Percentiles rank a stretch among this genome's conserved stretches.
Evolutionary conservation across 2,329 filamentous ascomycete genomes (phyloP).

Genomic region (Arthrobotrys conoides): DNA sequence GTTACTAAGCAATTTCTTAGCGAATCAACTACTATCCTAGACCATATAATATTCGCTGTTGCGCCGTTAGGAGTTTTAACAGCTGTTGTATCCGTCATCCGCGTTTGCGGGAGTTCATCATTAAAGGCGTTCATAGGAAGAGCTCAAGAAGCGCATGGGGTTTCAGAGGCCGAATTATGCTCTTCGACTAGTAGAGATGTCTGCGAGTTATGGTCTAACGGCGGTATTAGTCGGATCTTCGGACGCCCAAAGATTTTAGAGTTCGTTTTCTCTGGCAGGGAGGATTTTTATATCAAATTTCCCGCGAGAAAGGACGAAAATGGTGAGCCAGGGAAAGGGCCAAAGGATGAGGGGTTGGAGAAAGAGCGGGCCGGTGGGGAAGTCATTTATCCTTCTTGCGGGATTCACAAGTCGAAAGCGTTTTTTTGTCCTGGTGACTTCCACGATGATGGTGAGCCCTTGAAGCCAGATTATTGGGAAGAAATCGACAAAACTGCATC

Average conservation of each 20-base stretch:
- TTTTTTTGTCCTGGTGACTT: conserved; percentile 3
- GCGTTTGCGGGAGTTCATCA: conserved; percentile 64
- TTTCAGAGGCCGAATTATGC: conserved; percentile 64
- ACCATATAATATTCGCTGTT: conserved; percentile 61
- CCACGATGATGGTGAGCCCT: not conserved
- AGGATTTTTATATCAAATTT: conserved; percentile 18
- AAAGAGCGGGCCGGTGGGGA: not conserved
- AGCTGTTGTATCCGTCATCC: conserved; percentile 65
- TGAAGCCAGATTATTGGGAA: not conserved
- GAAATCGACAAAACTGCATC: not conserved
- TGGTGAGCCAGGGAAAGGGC: not conserved
- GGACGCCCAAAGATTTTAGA: conserved; percentile 65
- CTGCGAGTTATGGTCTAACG: conserved; percentile 21
- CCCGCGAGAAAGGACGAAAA: not conserved
- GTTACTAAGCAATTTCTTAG: conserved; percentile 66
- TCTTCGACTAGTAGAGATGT: conserved; percentile 62
- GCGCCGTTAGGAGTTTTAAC: conserved; percentile 67
- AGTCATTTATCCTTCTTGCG: conserved; percentile 1
- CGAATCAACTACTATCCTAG: conserved; percentile 60
- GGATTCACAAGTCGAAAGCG: conserved; percentile 11
- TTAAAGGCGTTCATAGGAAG: conserved; percentile 67
- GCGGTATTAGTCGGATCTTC: conserved; percentile 43
- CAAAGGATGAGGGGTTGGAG: not conserved
- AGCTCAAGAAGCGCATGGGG: conserved; percentile 64
- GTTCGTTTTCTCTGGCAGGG: conserved; percentile 61